These are phyloP conservation scores for Colletotrichum salicis DNA, from an alignment of 2,329 filamentous ascomycete genomes.

Conservation along the genomic window DNA sequence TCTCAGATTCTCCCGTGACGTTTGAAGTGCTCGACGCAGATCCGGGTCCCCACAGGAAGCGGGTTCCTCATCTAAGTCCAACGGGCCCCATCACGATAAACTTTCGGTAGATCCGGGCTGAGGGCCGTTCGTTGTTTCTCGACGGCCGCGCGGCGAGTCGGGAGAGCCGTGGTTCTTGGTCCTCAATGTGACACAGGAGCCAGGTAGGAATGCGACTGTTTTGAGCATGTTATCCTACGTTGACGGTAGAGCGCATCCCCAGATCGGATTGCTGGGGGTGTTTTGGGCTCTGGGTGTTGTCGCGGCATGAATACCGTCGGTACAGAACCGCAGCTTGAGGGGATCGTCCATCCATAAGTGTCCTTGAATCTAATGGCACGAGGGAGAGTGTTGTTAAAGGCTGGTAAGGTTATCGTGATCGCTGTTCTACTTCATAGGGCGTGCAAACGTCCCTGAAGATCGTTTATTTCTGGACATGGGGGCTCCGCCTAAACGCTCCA, in stretches of 20 bases:
- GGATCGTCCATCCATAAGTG: background rate
- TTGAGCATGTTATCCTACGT: background rate
- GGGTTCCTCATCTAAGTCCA: slow-evolving; percentile 3
- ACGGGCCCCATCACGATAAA: slow-evolving; percentile 1
- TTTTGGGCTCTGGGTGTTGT: background rate
- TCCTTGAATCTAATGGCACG: background rate
- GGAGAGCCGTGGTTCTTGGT: background rate
- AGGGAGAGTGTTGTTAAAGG: background rate
- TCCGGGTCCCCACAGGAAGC: background rate
- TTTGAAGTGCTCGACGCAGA: background rate
- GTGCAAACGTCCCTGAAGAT: background rate
- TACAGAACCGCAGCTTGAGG: too few relatives aligned
- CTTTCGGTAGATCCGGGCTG: slow-evolving; percentile 3
- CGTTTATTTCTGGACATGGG: background rate
- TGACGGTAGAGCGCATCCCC: background rate
- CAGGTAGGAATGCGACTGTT: background rate
- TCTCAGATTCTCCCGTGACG: background rate
- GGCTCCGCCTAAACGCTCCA: background rate
- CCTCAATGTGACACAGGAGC: background rate
- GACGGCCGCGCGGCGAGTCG: background rate
- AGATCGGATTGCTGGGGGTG: background rate
- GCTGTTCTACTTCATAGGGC: background rate
- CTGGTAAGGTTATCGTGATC: background rate
- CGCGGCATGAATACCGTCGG: background rate
- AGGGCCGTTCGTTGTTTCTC: background rate